Base-by-base conservation (phyloP, 176 grass and related monocot species). In the Guadua angustifolia region DNA sequence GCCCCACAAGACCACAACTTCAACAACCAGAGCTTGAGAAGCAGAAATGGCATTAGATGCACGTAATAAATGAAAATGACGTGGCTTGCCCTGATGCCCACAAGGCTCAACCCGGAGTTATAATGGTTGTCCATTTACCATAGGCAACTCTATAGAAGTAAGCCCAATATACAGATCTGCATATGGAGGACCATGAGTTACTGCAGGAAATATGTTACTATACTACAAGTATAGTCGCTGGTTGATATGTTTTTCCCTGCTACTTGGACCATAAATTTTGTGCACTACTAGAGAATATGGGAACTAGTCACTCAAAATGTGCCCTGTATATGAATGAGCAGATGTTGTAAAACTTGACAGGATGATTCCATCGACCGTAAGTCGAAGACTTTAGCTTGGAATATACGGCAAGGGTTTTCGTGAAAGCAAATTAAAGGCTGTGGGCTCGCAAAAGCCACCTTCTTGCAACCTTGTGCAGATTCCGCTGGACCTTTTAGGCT, bases 321-420 rank as follows among this genome's bases (percentile, higher is more conserved):
- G 82, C 36, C 22, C 57, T 36, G 47, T 47, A 81, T 32, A 47
- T 64, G 16, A 32, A 65, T 45, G 22, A 13, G 49, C 29, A 78
- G 33, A 61, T 39, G 77, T 15, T 49, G 72, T 50, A 66, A 67
- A 72, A 18, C 64, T n/a, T 77, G 56, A 10, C 63, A 70, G 71
- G 46, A 32, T 2, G 0, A 78, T 58, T 47, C 9, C 66, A 73
- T 58, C 60, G 63, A 33, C 68, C 21, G 24, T 29, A 52, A 50
- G 9, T 3, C 17, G 77, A 51, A 64, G 22, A 21, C 26, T 43
- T 82, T 56, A 55, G 66, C 19, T 69, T 50, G 47, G 73, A 35
- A 79, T 83, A 53, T 83, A 86, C 64, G 74, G 71, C 58, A 82
- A 84, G 67, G 71, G 58, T 80, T 80, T 79, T 72, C 45, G 76